Percentiles rank a stretch among this genome's conserved stretches.
These are phyloP conservation scores for Mimosa pudica DNA, from an alignment of 306 rosid species.

Conservation along the genomic window DNA sequence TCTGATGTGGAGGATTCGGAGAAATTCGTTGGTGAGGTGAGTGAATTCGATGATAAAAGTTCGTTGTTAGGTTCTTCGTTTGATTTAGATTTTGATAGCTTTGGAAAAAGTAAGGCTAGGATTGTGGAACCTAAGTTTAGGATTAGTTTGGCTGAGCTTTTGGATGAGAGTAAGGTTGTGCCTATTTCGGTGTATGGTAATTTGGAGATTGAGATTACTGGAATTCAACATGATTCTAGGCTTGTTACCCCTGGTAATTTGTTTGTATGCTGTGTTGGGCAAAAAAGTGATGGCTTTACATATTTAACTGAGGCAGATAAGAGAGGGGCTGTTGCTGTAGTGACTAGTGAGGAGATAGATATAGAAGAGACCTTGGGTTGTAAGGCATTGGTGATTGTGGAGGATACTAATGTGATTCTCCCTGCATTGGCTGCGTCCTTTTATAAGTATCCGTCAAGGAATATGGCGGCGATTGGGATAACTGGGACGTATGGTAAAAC, in stretches of 20 bases:
- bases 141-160: slow-evolving; percentile 84
- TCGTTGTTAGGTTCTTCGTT: slow-evolving; percentile 50
- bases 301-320: slow-evolving; percentile 92
- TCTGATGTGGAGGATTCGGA: slow-evolving; percentile 37
- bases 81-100: slow-evolving; percentile 82
- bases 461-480: slow-evolving; percentile 85
- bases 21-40: slow-evolving; percentile 36
- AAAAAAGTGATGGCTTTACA: slow-evolving; percentile 64
- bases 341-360: slow-evolving; percentile 90
- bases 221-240: slow-evolving; percentile 90
- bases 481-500: slow-evolving; percentile 89
- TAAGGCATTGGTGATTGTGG: slow-evolving; percentile 94
- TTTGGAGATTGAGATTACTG: slow-evolving; percentile 84
- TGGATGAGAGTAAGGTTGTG: slow-evolving; percentile 93
- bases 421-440: slow-evolving; percentile 79
- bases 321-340: slow-evolving; percentile 92
- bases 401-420: slow-evolving; percentile 76
- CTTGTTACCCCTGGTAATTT: slow-evolving; percentile 72
- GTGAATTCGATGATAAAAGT: slow-evolving; percentile 36
- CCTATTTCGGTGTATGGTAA: slow-evolving; percentile 85
- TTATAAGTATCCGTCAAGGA: slow-evolving; percentile 75
- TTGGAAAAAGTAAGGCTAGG: slow-evolving; percentile 70
- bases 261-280: slow-evolving; percentile 80
- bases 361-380: slow-evolving; percentile 82
- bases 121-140: slow-evolving; percentile 83